Base-by-base conservation (phyloP, 805 yeast species). In the Starmerella bombicola region DNA sequence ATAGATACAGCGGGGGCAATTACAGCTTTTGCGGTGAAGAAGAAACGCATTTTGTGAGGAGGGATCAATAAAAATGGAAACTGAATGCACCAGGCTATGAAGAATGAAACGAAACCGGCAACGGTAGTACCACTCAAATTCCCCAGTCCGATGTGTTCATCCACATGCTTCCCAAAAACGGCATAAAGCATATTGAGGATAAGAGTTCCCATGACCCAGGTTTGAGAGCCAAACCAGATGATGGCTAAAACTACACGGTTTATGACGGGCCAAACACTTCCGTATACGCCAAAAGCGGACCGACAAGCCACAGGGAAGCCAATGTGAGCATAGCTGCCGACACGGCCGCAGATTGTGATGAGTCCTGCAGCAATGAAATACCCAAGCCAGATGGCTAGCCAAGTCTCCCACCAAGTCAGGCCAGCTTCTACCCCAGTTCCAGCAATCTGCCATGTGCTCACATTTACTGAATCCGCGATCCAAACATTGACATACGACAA, bases 361-460 rank as follows among this genome's bases (percentile, higher is more conserved):
- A 83, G 81, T 1, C 69, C 50, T 46, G 80, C 91, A 46, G 81
- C 74, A 35, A 80, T 60, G 16, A 67, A 55, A 59, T 84, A 84
- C 5, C 95, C 95, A 15, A 84, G 47, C 91, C 93, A 82, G 20
- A 84, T 91, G 1, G 91, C 73, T 29, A 84, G 62, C 93, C 94
- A 84, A 10, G 80, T 76, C 56, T 78, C 85, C 93, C 93, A 84
- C 93, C 94, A 83, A 15, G 78, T 71, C 61, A 84, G 63, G 9
- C 91, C 91, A 18, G 76, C 73, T 40, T 68, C 66, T 42, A 80
- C 78, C 53, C 93, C 93, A 0, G 93, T 80, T 7, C 88, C 76
- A 2, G 93, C 94, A 52, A 84, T 82, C 65, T 80, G 85, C 84
- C 88, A 83, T 5, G 95, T 82, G 58, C 81, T 83, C 56, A 84